Evolutionary conservation across 345 rosid species (phyloP).

Genomic region (Gossypium rotundifolium): DNA sequence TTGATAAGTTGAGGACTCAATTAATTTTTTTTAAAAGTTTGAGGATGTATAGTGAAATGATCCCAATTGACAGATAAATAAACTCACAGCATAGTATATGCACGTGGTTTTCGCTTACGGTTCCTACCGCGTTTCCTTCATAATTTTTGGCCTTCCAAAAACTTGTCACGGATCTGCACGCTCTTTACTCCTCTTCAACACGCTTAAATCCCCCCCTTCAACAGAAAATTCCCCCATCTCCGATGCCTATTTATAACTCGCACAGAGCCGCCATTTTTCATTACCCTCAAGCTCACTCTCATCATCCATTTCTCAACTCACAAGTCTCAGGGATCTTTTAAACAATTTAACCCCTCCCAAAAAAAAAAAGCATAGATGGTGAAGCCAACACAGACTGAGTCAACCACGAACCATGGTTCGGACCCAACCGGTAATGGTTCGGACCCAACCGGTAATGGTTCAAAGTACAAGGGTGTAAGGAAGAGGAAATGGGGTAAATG

Average conservation of each 20-base stretch:
- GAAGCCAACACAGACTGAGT: conserved; percentile 9
- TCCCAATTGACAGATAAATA: too few relatives aligned
- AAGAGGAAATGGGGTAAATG: conserved; percentile 95
- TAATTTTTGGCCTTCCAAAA: background rate
- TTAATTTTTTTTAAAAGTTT: too few relatives aligned
- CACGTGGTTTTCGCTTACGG: conserved; percentile 12
- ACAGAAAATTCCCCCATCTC: background rate
- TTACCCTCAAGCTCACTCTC: background rate
- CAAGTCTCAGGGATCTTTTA: background rate
- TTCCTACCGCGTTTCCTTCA: conserved; percentile 22
- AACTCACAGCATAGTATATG: background rate
- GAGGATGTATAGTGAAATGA: too few relatives aligned
- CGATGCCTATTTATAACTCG: background rate
- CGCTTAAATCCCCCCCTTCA: conserved; percentile 17
- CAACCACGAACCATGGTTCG: background rate
- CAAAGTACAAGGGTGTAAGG: conserved; percentile 72
- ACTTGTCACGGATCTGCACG: conserved; percentile 10
- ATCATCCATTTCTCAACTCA: background rate
- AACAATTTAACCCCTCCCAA: too few relatives aligned
- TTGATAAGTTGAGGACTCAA: too few relatives aligned
- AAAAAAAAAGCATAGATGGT: background rate
- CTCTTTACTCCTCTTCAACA: conserved; percentile 12
- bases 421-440: conserved; percentile 6
- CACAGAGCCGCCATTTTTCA: conserved; percentile 23
- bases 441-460: conserved; percentile 12